Evolutionary conservation across 73 alveolate genomes (phyloP).

Genomic region (Paramecium sexaurelia): DNA sequence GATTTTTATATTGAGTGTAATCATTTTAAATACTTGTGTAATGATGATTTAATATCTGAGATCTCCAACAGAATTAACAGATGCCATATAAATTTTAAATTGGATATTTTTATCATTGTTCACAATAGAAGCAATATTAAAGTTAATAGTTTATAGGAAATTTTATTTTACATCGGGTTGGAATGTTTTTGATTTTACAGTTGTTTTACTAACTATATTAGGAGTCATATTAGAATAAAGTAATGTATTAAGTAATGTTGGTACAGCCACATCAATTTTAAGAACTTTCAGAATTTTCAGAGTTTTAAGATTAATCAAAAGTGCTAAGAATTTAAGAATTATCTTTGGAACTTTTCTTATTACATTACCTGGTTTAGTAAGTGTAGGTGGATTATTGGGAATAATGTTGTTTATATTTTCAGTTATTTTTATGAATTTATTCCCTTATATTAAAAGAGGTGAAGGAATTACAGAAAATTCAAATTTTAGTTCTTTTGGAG

Average conservation of each 20-base stretch:
- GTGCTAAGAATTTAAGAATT: slow-evolving; percentile 67
- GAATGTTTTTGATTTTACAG: slow-evolving; percentile 79
- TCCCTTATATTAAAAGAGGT: slow-evolving; percentile 69
- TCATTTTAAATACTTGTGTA: slow-evolving; percentile 68
- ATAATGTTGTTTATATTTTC: slow-evolving; percentile 70
- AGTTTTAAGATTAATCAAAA: slow-evolving; percentile 67
- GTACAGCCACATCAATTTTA: slow-evolving; percentile 65
- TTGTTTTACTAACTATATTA: slow-evolving; percentile 62
- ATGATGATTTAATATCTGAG: slow-evolving; percentile 61
- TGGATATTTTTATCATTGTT: slow-evolving; percentile 57
- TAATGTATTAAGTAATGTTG: slow-evolving; percentile 38
- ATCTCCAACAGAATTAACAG: neutral
- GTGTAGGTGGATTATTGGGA: slow-evolving; percentile 74
- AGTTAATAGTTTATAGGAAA: slow-evolving; percentile 56
- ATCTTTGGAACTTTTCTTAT: slow-evolving; percentile 67
- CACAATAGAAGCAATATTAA: slow-evolving; percentile 62
- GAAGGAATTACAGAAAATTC: slow-evolving; percentile 34
- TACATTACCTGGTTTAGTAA: slow-evolving; percentile 77
- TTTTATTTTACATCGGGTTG: slow-evolving; percentile 73
- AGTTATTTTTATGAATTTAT: slow-evolving; percentile 68
- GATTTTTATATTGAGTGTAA: slow-evolving; percentile 61
- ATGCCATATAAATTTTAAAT: neutral
- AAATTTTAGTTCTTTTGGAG: slow-evolving; percentile 63
- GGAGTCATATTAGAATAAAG: slow-evolving; percentile 54
- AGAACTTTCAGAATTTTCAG: slow-evolving; percentile 76